phyloP scores from a whole-genome alignment of 2,329 filamentous ascomycete species.

The Fusarium pseudograminearum region DNA sequence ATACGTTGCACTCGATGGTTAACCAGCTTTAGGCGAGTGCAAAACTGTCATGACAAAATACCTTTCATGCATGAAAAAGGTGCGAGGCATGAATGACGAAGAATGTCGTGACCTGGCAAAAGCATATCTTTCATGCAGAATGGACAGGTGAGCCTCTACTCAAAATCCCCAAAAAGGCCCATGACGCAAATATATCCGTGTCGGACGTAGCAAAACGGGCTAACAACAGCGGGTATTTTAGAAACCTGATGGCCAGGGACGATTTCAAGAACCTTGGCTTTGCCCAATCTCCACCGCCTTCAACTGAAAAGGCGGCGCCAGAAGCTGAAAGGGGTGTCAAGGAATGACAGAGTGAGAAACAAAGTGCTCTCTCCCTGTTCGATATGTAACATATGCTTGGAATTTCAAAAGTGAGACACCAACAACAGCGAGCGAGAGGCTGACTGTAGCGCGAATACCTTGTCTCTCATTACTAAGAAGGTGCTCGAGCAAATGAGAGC shows the following conservation, averaged over 20 bases:
- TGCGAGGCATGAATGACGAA: slow-evolving; percentile 85
- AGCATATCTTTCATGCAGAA: slow-evolving; percentile 88
- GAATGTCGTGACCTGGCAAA: slow-evolving; percentile 89
- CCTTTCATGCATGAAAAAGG: slow-evolving; percentile 86
- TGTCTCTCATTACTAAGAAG: slow-evolving; percentile 16
- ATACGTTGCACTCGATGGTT: slow-evolving; percentile 9
- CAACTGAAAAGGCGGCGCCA: slow-evolving; percentile 43
- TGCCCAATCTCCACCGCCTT: slow-evolving; percentile 48
- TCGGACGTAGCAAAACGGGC: slow-evolving; percentile 30
- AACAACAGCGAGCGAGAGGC: neutral
- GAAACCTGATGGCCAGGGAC: slow-evolving; percentile 95
- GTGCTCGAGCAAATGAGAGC: slow-evolving; percentile 44
- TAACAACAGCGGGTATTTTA: slow-evolving; percentile 51
- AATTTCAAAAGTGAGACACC: slow-evolving; percentile 35
- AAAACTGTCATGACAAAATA: slow-evolving; percentile 89
- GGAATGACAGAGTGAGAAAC: slow-evolving; percentile 36
- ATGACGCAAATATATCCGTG: slow-evolving; percentile 33
- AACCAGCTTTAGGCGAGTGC: slow-evolving; percentile 78
- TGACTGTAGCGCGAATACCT: neutral
- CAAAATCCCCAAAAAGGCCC: neutral
- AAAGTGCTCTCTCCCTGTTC: neutral
- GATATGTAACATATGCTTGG: neutral
- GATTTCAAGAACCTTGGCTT: slow-evolving; percentile 96
- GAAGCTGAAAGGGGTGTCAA: slow-evolving; percentile 54
- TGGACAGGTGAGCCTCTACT: slow-evolving; percentile 79